phyloP scores from a whole-genome alignment of 495 filamentous ascomycete species.

The Ascobolus immersus region DNA sequence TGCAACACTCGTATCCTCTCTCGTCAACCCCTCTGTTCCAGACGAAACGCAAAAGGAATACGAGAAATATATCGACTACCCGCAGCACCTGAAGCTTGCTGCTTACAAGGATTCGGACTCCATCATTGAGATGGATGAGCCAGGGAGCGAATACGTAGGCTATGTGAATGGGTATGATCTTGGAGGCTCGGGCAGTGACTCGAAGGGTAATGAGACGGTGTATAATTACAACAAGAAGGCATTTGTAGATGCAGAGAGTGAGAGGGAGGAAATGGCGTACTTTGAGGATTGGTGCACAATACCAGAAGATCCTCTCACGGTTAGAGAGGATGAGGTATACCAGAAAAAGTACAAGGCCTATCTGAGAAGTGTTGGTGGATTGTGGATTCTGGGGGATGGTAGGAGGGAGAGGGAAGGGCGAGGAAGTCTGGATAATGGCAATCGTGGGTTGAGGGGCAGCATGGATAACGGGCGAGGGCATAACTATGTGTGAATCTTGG shows the following conservation, averaged over 20 bases:
- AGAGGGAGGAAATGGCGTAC: slow-evolving; percentile 42
- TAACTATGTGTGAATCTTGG: no score
- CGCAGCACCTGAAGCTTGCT: slow-evolving; percentile 59
- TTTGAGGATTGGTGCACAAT: slow-evolving; percentile 54
- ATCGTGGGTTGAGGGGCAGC: no score
- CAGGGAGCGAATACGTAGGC: slow-evolving; percentile 49
- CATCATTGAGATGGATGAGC: slow-evolving; percentile 22
- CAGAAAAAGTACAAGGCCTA: slow-evolving; percentile 96
- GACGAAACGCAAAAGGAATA: slow-evolving; percentile 56
- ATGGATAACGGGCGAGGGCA: no score
- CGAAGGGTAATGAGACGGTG: no score
- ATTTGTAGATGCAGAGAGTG: slow-evolving; percentile 14
- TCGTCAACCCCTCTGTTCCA: slow-evolving; percentile 53
- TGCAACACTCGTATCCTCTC: slow-evolving; percentile 53
- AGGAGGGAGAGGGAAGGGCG: no score
- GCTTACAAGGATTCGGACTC: slow-evolving; percentile 36
- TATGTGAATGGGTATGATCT: slow-evolving; percentile 39
- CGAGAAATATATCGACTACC: slow-evolving; percentile 59
- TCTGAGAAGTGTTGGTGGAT: no score
- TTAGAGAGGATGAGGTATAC: slow-evolving; percentile 50
- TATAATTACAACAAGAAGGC: slow-evolving; percentile 12
- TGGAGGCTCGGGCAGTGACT: no score
- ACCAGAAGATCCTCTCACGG: slow-evolving; percentile 62
- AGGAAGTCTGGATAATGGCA: no score
- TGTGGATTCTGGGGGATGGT: no score